Base-by-base conservation (phyloP, 2,329 filamentous ascomycete species). In the Stachybotrys chlorohalonatus region DNA sequence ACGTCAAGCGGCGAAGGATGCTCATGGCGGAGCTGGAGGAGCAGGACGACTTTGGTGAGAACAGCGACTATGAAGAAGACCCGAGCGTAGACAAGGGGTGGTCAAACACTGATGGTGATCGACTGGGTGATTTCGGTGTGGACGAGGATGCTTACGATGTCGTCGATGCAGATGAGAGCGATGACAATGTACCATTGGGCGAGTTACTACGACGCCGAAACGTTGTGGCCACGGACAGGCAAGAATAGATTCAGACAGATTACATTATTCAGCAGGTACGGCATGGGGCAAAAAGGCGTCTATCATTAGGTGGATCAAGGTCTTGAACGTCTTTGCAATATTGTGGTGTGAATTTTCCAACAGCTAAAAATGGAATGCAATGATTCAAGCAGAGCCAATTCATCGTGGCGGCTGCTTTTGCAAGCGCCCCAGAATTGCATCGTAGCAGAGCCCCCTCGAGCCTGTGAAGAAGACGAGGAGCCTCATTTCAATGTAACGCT, bases 21-120 rank as follows among this genome's bases (percentile, higher is more conserved):
- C 69, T 81, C 7, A 64, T 81, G 17, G 72, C 71, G 1, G 78
- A 81, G 68, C 65, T 81, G 24, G 78, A 81, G 58, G 77, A 81
- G 61, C 61, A 71, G 9, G 81, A 83, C 31, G 85, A 83, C 61
- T 84, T 83, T 2, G 77, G 80, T 68, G 56, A 62, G 60, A 31
- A 31, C 3, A 11, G 68, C 45, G 62, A 78, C 55, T 79, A 84
- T 56, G 84, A 83, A 62, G 84, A 83, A 62, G 79, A 82, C 4
- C 74, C 75, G 1, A 80, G 83, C 7, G 59, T 60, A 11, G 60
- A 56, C 2, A 77, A 78, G 47, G 79, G 74, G 6, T 94, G 89
- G 89, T 82, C 78, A 0, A 93, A 92, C 60, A 77, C 82, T 0
- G 88, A 93, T 53, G 89, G 89, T 1, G 87, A 93, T 64, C 75